Evolutionary conservation across 352 stramenopile species (phyloP), one percentile per base, ranked within the genome.

Genomic region (Pythium rhizo-oryzae): DNA sequence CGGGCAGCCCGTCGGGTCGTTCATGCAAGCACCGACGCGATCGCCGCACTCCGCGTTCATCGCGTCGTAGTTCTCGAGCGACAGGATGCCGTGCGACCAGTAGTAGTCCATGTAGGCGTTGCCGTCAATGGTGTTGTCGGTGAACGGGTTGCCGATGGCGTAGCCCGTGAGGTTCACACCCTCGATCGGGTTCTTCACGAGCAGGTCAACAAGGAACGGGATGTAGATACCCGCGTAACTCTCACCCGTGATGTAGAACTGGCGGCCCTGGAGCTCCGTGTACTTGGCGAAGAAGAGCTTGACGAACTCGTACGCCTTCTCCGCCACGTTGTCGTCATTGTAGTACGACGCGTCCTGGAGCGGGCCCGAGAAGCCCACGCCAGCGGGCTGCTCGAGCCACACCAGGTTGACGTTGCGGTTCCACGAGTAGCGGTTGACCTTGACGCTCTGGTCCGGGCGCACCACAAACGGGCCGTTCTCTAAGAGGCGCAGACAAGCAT

Each of bases 161-260:
- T 91, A 87, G 19, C 88, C 88, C 43, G 82, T 75, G 43, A 96
- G 71, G 60, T 91, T 91, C 8, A 96, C 84, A n/a, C 69, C 77
- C 25, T 72, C 41, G 37, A 92, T 80, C 21, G 85, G 85, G 41
- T 80, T 75, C 24, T 82, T 74, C 8, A 97, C 79, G 30, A 98
- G 69, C 23, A 84, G 65, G 50, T 94, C 70, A 8, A 96, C 85
- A 0, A 97, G 71, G 65, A 81, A 96, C 35, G 91, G 90, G 61
- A 97, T 93, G 83, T 98, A 97, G 75, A 97, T 92, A 0, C 91
- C 92, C 4, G 88, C 87, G 70, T 96, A 96, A 46, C 80, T 91
- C 64, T 96, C 87, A 15, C 87, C 87, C 11, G 87, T 89, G 52
- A 96, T 90, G 76, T 91, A 96, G 66, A 94, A 93, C 19, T 89